These are phyloP conservation scores for Lactifluus subvellereus DNA, from an alignment of 768 basidiomycete species.

Conservation along the genomic window DNA sequence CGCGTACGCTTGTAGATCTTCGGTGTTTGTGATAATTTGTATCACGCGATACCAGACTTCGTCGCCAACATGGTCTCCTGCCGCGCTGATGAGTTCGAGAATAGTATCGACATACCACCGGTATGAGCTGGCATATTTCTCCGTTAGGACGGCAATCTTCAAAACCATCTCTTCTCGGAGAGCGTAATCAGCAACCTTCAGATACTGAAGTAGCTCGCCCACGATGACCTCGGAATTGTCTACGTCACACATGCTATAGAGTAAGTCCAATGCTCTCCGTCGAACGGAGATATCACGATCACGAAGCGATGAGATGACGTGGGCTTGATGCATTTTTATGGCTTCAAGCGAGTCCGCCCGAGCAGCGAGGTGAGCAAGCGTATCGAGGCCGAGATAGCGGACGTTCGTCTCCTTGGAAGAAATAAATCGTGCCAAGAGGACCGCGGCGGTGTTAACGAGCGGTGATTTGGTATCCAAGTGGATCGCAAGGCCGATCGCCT, in stretches of 20 bases:
- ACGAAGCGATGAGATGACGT: conserved; percentile 88
- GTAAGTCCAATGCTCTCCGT: conserved; percentile 85
- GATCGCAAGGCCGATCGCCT: conserved; percentile 94
- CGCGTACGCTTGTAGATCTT: conserved; percentile 95
- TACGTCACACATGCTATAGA: conserved; percentile 99
- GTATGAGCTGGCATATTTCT: conserved; percentile 95
- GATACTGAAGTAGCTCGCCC: conserved; percentile 88
- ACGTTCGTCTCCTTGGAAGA: conserved; percentile 98
- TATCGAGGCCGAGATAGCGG: conserved; percentile 93
- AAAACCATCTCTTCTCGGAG: conserved; percentile 98
- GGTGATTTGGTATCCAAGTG: conserved; percentile 90
- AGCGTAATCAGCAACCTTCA: conserved; percentile 94
- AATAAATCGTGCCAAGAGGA: conserved; percentile 92
- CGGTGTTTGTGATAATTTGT: conserved; percentile 97
- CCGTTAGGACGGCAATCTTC: conserved; percentile 98
- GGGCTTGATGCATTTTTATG: conserved; percentile 92
- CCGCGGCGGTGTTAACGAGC: conserved; percentile 81
- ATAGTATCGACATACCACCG: conserved; percentile 99
- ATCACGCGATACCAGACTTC: conserved; percentile 99
- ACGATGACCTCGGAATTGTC: conserved; percentile 96
- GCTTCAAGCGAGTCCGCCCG: conserved; percentile 85
- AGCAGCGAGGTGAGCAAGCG: conserved; percentile 96
- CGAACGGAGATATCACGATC: conserved; percentile 98
- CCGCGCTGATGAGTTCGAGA: conserved; percentile 89
- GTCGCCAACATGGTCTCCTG: conserved; percentile 97